These are phyloP conservation scores for Arthrobotrys entomopaga DNA, from an alignment of 2,329 filamentous ascomycete species.

Conservation along the genomic window DNA sequence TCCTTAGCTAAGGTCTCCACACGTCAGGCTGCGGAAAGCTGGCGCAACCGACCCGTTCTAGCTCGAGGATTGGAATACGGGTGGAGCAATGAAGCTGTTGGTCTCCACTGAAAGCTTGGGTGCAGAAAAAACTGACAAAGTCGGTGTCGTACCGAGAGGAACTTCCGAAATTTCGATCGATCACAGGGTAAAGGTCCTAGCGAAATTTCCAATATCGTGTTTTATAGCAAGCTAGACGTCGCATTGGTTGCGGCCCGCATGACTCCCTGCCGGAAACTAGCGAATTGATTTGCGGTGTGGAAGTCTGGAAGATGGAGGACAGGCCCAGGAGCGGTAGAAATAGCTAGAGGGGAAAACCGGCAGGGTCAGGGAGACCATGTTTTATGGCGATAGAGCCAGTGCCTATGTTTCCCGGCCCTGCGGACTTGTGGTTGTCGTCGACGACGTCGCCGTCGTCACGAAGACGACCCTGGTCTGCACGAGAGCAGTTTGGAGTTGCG, in stretches of 20 bases:
- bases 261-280: constrained; percentile 12
- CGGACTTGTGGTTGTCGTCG: no score
- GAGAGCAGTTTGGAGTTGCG: constrained; percentile 30
- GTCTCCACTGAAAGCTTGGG: constrained; percentile 15
- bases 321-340: not conserved
- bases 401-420: no score
- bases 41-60: constrained; percentile 49
- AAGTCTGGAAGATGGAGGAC: not conserved
- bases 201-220: constrained; percentile 2
- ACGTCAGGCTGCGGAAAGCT: constrained; percentile 53
- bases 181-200: not conserved
- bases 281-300: constrained; percentile 9
- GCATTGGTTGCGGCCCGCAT: not conserved
- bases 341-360: no score
- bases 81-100: constrained; percentile 46
- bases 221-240: no score
- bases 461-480: not conserved
- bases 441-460: not conserved
- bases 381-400: no score
- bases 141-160: not conserved
- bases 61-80: constrained; percentile 7
- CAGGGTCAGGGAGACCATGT: no score
- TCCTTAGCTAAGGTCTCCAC: constrained; percentile 30
- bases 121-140: no score
- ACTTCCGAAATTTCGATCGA: constrained; percentile 5